Base-by-base conservation (phyloP, 2,329 filamentous ascomycete genomes). In the Aspergillus terreus region DNA sequence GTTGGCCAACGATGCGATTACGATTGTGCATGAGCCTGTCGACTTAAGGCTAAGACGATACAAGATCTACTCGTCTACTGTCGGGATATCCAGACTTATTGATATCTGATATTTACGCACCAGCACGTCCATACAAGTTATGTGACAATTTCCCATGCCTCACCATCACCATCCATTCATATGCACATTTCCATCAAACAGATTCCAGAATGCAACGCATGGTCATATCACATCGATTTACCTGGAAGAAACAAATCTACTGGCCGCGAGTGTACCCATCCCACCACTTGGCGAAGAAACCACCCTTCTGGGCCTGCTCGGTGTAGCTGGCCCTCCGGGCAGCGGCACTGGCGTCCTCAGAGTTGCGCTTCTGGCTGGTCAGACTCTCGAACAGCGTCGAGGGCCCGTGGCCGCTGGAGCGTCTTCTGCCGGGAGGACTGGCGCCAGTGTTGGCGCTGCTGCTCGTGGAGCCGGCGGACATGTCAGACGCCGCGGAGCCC, bases 311-410 rank as follows among this genome's bases (percentile, higher is more conserved):
- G 47, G 64, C 61, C 66, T 77, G 73, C n/a, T 78, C 76, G 46
- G 66, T 67, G 63, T 72, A 79, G 53, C 72, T 76, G 19, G 68
- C 61, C 32, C 73, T 63, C 43, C 76, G 64, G 2, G 64, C 67
- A 6, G 62, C 57, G 38, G 71, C 60, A 2, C 58, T 56, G 0
- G 68, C 63, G 57, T 77, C 74, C 9, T 49, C 51, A 1, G 63
- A 67, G 36, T 71, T 70, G 10, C 76, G 69, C 56, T 79, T 79
- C 62, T 76, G 74, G 25, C 64, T 68, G 4, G 70, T 68, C 53
- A 78, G 63, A 27, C 70, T 69, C 19, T 58, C 56, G 46, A 66
- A 67, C 2, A 69, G 55, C 3, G 44, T 53, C 1, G 43, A 52
- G 1, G 53, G 43, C 15, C 54, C 54, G n/a, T 61, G 61, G 43